These are phyloP conservation scores for Litsea cubeba DNA, from an alignment of 164 flowering plant species.

Conservation along the genomic window DNA sequence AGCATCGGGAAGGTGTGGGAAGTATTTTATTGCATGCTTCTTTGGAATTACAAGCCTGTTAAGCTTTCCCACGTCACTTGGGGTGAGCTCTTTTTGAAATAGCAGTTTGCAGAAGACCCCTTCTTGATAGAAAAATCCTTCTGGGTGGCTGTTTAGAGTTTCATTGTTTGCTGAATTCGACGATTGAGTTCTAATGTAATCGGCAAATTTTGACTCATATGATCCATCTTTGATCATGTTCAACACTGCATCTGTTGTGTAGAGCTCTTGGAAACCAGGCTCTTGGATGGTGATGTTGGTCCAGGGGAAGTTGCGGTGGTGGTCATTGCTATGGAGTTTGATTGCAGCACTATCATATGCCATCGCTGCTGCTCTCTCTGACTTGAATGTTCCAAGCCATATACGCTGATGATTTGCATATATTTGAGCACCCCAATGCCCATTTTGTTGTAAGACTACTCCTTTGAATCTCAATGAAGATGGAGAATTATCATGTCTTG, in stretches of 20 bases:
- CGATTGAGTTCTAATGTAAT: constrained; percentile 19
- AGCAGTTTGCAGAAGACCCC: constrained; percentile 31
- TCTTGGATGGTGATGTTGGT: constrained; percentile 32
- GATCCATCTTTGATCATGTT: constrained; percentile 61
- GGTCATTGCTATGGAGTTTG: constrained; percentile 38
- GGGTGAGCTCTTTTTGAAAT: constrained; percentile 83
- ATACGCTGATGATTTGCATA: constrained; percentile 54
- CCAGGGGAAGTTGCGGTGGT: constrained; percentile 47
- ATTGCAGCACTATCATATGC: constrained; percentile 64
- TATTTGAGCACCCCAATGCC: constrained; percentile 70
- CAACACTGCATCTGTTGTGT: constrained; percentile 29
- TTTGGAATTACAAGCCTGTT: constrained; percentile 84
- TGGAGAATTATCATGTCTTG: constrained; percentile 8
- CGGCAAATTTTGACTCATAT: constrained; percentile 36
- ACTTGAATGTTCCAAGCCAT: constrained; percentile 67
- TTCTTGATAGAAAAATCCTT: constrained; percentile 10
- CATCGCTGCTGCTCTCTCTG: constrained; percentile 60
- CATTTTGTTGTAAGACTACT: constrained; percentile 52
- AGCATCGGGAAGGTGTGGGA: constrained; percentile 29
- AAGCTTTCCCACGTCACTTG: constrained; percentile 87
- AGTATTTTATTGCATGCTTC: constrained; percentile 55
- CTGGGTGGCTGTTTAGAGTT: background rate
- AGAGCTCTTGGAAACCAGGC: constrained; percentile 33
- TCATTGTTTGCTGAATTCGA: background rate
- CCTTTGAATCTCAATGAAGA: constrained; percentile 46